Conservation (phyloP, 345 rosid genomes). For the Conringia planisiliqua region DNA sequence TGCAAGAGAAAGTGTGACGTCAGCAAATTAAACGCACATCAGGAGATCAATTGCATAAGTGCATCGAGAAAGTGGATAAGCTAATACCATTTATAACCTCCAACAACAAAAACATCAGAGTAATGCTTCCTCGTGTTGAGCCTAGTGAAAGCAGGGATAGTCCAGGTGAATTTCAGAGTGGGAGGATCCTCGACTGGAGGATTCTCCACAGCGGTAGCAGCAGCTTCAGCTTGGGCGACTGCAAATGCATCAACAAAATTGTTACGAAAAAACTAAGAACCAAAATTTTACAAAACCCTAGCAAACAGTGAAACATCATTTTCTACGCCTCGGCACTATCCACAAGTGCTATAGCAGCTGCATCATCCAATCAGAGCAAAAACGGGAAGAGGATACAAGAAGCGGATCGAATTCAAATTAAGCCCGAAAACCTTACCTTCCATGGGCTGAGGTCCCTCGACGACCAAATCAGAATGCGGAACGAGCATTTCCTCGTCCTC, state of each 20-base stretch:
- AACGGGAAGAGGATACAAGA: neutral
- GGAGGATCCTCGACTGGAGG: slow-evolving; percentile 82
- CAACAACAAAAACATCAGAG: slow-evolving; percentile 72
- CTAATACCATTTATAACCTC: slow-evolving; percentile 78
- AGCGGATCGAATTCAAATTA: neutral
- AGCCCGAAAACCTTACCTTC: slow-evolving; percentile 50
- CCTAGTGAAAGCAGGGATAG: slow-evolving; percentile 64
- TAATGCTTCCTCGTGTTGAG: slow-evolving; percentile 77
- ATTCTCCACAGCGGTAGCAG: slow-evolving; percentile 58
- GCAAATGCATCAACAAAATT: slow-evolving; percentile 23
- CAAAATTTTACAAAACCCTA: slow-evolving; percentile 33
- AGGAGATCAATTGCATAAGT: neutral
- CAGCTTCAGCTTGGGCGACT: slow-evolving; percentile 59
- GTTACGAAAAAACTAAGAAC: slow-evolving; percentile 9
- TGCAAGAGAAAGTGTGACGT: slow-evolving; percentile 34
- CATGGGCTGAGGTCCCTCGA: slow-evolving; percentile 89
- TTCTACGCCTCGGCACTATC: slow-evolving; percentile 16
- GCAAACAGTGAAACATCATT: slow-evolving; percentile 18
- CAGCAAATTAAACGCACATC: neutral
- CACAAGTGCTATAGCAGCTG: slow-evolving; percentile 2
- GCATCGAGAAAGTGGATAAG: neutral
- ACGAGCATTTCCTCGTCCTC: slow-evolving; percentile 96
- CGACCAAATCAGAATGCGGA: slow-evolving; percentile 78
- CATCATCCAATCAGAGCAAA: neutral
- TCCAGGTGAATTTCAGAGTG: slow-evolving; percentile 73